A percentile compares a stretch with the other conserved stretches of the same genome.
phyloP scores from a whole-genome alignment of 2,329 filamentous ascomycete genomes.

The Colletotrichum orbiculare region DNA sequence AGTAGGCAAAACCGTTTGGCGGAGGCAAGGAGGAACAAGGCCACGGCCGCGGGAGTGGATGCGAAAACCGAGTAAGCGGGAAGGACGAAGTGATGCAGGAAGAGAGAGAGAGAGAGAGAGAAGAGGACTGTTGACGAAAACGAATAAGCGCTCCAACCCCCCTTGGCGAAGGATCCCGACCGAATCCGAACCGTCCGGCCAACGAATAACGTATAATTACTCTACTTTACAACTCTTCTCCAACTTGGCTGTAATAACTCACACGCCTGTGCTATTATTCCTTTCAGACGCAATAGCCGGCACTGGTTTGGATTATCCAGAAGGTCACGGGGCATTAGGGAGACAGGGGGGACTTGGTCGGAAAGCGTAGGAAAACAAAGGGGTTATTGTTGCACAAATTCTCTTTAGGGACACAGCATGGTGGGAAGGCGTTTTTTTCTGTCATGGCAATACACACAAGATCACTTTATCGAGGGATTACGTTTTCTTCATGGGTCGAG shows the following conservation, averaged over 20 bases:
- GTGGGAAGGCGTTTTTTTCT: too few species aligned
- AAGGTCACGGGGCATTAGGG: constrained; percentile 1
- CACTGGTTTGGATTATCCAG: constrained; percentile 27
- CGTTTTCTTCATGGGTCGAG: too few species aligned
- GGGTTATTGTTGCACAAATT: background rate
- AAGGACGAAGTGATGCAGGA: background rate
- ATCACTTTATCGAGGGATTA: too few species aligned
- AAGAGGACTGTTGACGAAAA: background rate
- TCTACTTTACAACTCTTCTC: constrained; percentile 8
- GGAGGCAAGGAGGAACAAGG: constrained; percentile 22
- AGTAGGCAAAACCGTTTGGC: constrained; percentile 50
- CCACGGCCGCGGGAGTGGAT: constrained; percentile 22
- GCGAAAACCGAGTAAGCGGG: constrained; percentile 27
- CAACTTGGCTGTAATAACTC: constrained; percentile 28
- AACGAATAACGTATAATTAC: constrained; percentile 19
- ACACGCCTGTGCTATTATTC: background rate
- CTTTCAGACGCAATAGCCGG: constrained; percentile 16
- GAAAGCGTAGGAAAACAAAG: background rate
- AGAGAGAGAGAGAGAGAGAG: background rate
- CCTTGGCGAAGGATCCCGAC: constrained; percentile 17
- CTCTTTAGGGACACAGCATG: too few species aligned
- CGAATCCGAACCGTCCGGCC: constrained; percentile 1
- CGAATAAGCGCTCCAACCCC: too few species aligned
- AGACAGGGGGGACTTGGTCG: background rate
- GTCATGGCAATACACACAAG: background rate